Percentiles rank a stretch among this genome's conserved stretches.
phyloP scores from a whole-genome alignment of 1,284 basidiomycete species.

The Athelia sp. region DNA sequence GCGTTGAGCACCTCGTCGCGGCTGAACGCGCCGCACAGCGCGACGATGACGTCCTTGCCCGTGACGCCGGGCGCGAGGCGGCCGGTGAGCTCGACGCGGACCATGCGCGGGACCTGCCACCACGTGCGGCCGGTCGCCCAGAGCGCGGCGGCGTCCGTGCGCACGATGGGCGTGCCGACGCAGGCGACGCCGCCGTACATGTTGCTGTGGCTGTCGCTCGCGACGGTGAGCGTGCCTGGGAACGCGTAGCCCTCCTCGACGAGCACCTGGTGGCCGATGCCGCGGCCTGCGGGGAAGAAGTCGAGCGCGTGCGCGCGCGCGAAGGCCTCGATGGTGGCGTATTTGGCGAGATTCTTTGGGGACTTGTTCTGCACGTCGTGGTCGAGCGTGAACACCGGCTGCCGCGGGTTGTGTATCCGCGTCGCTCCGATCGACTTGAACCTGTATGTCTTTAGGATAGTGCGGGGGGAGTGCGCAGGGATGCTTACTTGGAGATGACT shows the following conservation, averaged over 20 bases:
- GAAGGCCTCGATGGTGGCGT: constrained; percentile 89
- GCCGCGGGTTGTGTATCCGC: constrained; percentile 75
- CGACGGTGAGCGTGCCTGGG: constrained; percentile 89
- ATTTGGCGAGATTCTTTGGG: constrained; percentile 91
- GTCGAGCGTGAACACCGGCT: constrained; percentile 95
- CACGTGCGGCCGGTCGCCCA: constrained; percentile 99
- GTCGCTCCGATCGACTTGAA: constrained; percentile 96
- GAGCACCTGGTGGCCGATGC: constrained; percentile 96
- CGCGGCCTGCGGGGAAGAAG: constrained; percentile 96
- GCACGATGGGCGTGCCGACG: constrained; percentile 94
- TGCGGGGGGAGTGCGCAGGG: constrained; percentile 2
- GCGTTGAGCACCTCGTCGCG: constrained; percentile 96
- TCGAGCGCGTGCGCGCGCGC: constrained; percentile 85
- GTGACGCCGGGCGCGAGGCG: constrained; percentile 85
- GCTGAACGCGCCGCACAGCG: constrained; percentile 95
- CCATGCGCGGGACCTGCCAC: constrained; percentile 98
- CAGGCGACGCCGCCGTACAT: constrained; percentile 99
- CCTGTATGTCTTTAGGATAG: constrained; percentile 34
- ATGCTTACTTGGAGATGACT: constrained; percentile 86
- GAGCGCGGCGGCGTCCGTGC: constrained; percentile 90
- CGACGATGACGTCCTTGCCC: constrained; percentile 98
- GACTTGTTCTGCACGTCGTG: constrained; percentile 99
- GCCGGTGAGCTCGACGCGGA: constrained; percentile 91
- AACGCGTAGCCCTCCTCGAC: constrained; percentile 97
- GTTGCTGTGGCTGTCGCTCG: constrained; percentile 96